Evolutionary conservation across 2,329 filamentous ascomycete genomes (phyloP).

Genomic region (Pezicula neosporulosa): DNA sequence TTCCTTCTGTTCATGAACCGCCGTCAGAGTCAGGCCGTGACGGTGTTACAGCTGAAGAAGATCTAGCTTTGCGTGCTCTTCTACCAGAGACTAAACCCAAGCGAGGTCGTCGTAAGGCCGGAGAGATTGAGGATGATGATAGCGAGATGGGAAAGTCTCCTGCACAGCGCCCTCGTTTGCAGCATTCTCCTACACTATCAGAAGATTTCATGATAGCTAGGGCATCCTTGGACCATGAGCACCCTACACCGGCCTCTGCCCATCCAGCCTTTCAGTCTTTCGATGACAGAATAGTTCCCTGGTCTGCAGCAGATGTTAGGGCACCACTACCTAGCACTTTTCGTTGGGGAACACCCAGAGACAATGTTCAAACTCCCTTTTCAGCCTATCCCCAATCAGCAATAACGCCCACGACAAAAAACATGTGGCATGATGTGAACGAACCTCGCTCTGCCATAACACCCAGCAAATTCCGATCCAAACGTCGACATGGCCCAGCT

Average conservation of each 20-base stretch:
- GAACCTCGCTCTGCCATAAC: constrained; percentile 75
- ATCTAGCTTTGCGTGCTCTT: constrained; percentile 80
- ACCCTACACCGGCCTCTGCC: constrained; percentile 36
- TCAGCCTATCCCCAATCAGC: constrained; percentile 76
- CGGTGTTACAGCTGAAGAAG: constrained; percentile 81
- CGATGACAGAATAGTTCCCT: constrained; percentile 19
- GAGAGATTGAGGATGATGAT: constrained; percentile 46
- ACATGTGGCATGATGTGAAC: constrained; percentile 38
- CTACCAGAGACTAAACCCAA: constrained; percentile 71
- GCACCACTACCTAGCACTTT: constrained; percentile 26
- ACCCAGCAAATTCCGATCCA: constrained; percentile 52
- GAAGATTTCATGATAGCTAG: constrained; percentile 34
- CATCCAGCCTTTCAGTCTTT: constrained; percentile 23
- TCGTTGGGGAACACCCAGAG: constrained; percentile 39
- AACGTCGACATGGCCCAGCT: constrained; percentile 74
- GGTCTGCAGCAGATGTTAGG: constrained; percentile 22
- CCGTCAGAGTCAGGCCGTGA: constrained; percentile 67
- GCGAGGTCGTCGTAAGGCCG: constrained; percentile 59
- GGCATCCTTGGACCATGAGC: constrained; percentile 30
- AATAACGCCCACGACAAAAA: constrained; percentile 60
- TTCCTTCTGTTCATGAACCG: constrained; percentile 63
- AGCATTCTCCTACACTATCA: constrained; percentile 41
- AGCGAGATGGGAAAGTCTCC: constrained; percentile 47
- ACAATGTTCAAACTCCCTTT: constrained; percentile 56
- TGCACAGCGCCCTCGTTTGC: constrained; percentile 59